Percentiles rank a stretch among this genome's conserved stretches.
phyloP scores from a whole-genome alignment of 1,284 basidiomycete genomes.

The Puccinia hordei region DNA sequence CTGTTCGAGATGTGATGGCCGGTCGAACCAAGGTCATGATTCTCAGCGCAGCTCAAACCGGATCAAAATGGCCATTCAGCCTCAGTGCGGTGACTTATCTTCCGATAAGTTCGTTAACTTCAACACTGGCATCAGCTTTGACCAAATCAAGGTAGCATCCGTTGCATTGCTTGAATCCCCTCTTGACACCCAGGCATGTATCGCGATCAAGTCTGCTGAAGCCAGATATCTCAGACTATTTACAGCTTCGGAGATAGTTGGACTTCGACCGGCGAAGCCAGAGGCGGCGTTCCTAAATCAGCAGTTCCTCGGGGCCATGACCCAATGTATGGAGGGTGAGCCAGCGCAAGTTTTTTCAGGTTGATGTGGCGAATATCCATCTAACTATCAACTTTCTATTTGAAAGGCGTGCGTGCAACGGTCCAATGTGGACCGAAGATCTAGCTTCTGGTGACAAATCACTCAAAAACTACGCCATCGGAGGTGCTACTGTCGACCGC shows the following conservation, averaged over 20 bases:
- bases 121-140: constrained; percentile 17
- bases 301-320: neutral
- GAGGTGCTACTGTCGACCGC: constrained; percentile 28
- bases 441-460: neutral
- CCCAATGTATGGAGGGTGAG: constrained; percentile 25
- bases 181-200: neutral
- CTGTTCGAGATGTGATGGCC: neutral
- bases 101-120: constrained; percentile 12
- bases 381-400: neutral
- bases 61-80: constrained; percentile 19
- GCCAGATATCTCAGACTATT: constrained; percentile 4
- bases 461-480: constrained; percentile 23
- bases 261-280: constrained; percentile 19
- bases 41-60: neutral
- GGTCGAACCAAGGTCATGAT: no score
- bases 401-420: constrained; percentile 25
- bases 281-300: constrained; percentile 1
- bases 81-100: neutral
- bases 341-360: neutral
- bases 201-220: neutral
- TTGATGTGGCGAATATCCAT: neutral
- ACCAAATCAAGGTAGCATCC: constrained; percentile 12
- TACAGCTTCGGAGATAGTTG: constrained; percentile 43
- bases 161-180: neutral
- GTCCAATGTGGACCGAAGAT: constrained; percentile 11